Evolutionary conservation across 2,329 filamentous ascomycete genomes (phyloP), one percentile per base, ranked within the genome.

Genomic region (Fusarium anguioides): DNA sequence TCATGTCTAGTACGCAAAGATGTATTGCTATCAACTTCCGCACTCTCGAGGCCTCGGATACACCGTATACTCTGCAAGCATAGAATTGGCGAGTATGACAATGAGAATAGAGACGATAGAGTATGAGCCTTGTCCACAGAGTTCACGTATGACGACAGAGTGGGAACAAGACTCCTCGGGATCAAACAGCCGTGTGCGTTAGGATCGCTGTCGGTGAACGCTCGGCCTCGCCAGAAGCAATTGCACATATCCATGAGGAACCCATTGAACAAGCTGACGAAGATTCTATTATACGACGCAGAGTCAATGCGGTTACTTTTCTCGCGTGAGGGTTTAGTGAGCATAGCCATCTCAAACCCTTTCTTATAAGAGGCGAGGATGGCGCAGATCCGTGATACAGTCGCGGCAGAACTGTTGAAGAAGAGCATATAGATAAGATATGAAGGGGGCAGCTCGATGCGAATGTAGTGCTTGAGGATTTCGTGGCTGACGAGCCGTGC

Each of bases 191-290:
- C 87, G 51, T 83, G 82, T 4, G 87, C 83, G 71, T 89, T 89
- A n/a, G 84, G 79, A 66, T 95, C 91, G 3, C 81, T 81, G 14
- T 80, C 80, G 58, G 87, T 87, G 60, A 96, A 90, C 2, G 90
- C 93, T 14, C 89, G 87, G 21, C 87, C 86, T 10, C 92, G 87
- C 93, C 93, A 96, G 44, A 96, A 77, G 48, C 91, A 88, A 75
- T 96, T 96, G 81, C 92, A 94, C 29, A 94, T 85, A 74, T 97
- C 93, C 88, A 96, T 94, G 29, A 96, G 84, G 75, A 91, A 94
- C 21, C 90, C 90, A 75, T 97, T 97, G 80, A 96, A 94, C 23
- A 85, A 80, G 66, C 88, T 86, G 37, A 93, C 86, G 55, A 90
- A 86, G 29, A 82, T 79, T 39, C 86, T 82, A 26, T 87, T 82